Percentiles rank a stretch among this genome's conserved stretches.
Evolutionary conservation across 306 rosid genomes (phyloP).

Genomic region (Ochetophila trinervis): DNA sequence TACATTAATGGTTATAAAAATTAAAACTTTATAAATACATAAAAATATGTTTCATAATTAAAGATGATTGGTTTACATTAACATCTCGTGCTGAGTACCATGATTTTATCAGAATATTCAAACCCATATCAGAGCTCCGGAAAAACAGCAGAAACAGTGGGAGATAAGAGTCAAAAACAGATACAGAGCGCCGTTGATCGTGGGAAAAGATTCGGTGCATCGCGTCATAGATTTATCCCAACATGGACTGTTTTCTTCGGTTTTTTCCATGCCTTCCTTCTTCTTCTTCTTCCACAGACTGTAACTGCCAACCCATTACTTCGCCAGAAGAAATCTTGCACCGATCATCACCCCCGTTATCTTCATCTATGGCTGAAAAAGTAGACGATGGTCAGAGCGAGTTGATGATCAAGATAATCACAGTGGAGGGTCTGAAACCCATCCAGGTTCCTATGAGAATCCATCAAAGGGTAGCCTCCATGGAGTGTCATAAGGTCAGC

Average conservation of each 20-base stretch:
- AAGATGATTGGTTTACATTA: too few species aligned
- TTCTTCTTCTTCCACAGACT: not conserved
- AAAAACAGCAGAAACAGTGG: not conserved
- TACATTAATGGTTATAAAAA: too few species aligned
- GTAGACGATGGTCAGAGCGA: not conserved
- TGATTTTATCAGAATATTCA: too few species aligned
- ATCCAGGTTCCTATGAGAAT: conserved; percentile 29
- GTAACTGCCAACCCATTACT: not conserved
- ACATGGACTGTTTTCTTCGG: conserved; percentile 25
- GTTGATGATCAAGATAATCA: conserved; percentile 4
- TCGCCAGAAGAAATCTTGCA: conserved; percentile 8
- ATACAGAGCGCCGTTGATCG: not conserved
- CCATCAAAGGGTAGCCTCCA: conserved; percentile 19
- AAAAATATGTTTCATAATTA: too few species aligned
- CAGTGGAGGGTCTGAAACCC: conserved; percentile 26
- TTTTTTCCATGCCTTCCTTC: conserved; percentile 21
- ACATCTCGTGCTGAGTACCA: too few species aligned
- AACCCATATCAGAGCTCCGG: too few species aligned
- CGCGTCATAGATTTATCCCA: not conserved
- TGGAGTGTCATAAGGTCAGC: conserved; percentile 39
- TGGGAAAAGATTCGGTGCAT: conserved; percentile 12
- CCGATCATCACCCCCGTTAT: not conserved
- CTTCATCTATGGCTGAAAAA: not conserved
- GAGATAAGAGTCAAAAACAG: not conserved
- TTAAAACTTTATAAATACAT: too few species aligned